Conservation (phyloP, 495 filamentous ascomycete genomes). For the Penicillium cosmopolitanum region DNA sequence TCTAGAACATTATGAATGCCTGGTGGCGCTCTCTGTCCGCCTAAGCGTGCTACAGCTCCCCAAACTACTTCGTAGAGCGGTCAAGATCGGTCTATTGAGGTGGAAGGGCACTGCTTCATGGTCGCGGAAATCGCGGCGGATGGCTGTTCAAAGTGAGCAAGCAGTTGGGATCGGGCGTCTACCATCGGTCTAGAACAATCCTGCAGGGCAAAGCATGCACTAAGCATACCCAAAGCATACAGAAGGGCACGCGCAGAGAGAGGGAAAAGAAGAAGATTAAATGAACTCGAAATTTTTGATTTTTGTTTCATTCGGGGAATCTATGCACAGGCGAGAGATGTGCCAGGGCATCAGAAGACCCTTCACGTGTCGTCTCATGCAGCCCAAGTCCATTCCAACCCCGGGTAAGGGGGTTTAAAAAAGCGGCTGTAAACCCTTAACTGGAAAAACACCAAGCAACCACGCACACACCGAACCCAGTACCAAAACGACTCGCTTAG, state of each 20-base stretch:
- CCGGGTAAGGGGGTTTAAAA: conserved; percentile 16
- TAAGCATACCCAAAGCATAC: background rate
- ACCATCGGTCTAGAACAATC: conserved; percentile 5
- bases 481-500: conserved; percentile 57
- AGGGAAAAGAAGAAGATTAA: conserved; percentile 4
- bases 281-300: conserved; percentile 49
- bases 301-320: conserved; percentile 57
- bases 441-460: conserved; percentile 50
- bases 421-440: conserved; percentile 44
- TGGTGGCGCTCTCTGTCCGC: too few relatives aligned
- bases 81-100: background rate
- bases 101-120: background rate
- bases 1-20: background rate
- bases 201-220: background rate
- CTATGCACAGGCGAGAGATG: conserved; percentile 53
- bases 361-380: conserved; percentile 51
- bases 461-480: conserved; percentile 44
- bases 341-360: conserved; percentile 46
- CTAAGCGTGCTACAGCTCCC: background rate
- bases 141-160: background rate
- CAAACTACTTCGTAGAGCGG: background rate
- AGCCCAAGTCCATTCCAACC: conserved; percentile 41
- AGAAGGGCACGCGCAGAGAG: background rate
- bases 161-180: background rate
- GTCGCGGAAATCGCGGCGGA: background rate